Base-by-base conservation (phyloP, 2,329 filamentous ascomycete species). In the Fusarium clavum region DNA sequence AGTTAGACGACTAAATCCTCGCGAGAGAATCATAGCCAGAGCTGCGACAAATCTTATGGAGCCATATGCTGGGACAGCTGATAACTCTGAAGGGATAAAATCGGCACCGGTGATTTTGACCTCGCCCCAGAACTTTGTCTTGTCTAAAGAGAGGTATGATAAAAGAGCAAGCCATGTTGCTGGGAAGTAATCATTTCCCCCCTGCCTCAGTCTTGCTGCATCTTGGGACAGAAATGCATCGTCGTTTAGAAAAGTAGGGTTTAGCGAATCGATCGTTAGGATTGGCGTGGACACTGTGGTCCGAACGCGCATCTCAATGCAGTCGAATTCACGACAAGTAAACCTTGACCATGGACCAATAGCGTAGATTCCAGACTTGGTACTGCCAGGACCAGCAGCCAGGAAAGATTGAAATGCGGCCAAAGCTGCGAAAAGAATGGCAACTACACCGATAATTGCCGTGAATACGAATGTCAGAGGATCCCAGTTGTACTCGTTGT, bases 391-490 rank as follows among this genome's bases (percentile, higher is more conserved):
- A 6, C 34, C 34, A 11, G 34, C 34, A 4, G 34, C 34, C 18
- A 38, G n/a, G 34, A 11, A 38, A 38, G 34, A 3, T 38, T 38
- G 34, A 1, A n/a, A n/a, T 6, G 34, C 34, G 5, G 34, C 6
- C 1, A 38, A 3, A 6, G 1, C 18, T 2, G 34, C 9, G 5
- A 38, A 3, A 5, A 38, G 1, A 1, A 38, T 6, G 10, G 34
- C 34, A 3, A 38, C 2, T 10, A n/a, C 9, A 38, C 34, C 34
- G 9, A 38, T 38, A 2, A 38, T 38, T 0, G 34, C 34, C 4
- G 34, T 38, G 9, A 38, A 38, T 2, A 11, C 3, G 11, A 38
- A 38, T 5, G 34, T 38, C 5, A 38, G 5, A 38, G 34, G 34
- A n/a, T 38, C 34, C 34, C 34, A 38, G 1, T 38, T n/a, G 5